phyloP scores from a whole-genome alignment of 371 early-diverging fungal species.

The Mortierella sp. region DNA sequence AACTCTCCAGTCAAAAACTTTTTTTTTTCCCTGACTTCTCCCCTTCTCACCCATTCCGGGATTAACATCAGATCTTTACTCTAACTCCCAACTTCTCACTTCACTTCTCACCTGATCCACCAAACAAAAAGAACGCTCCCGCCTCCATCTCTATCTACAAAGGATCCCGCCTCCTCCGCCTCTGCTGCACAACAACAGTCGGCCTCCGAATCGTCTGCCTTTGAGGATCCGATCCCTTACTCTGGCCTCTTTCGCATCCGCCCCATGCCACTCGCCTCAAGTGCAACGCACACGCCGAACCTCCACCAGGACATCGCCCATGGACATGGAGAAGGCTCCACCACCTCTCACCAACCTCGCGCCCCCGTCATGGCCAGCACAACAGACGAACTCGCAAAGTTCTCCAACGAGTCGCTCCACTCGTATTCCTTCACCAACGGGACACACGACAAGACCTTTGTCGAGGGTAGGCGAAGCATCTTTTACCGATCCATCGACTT shows the following conservation, averaged over 20 bases:
- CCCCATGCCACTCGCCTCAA: slow-evolving; percentile 46
- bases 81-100: neutral
- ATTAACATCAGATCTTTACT: neutral
- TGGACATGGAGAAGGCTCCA: slow-evolving; percentile 17
- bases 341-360: neutral
- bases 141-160: slow-evolving; percentile 12
- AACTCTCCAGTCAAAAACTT: neutral
- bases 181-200: slow-evolving; percentile 13
- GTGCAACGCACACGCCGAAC: slow-evolving; percentile 24
- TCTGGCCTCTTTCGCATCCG: slow-evolving; percentile 57
- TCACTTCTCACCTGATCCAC: neutral
- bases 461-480: slow-evolving; percentile 60
- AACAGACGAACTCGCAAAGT: slow-evolving; percentile 57
- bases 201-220: slow-evolving; percentile 25
- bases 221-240: slow-evolving; percentile 54
- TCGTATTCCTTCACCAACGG: slow-evolving; percentile 66
- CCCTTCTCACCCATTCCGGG: neutral
- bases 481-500: slow-evolving; percentile 68
- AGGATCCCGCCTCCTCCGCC: neutral
- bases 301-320: slow-evolving; percentile 18
- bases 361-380: slow-evolving; percentile 41
- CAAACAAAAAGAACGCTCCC: neutral
- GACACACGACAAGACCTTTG: slow-evolving; percentile 58
- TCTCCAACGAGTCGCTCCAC: slow-evolving; percentile 69
- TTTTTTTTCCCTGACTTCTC: neutral